A percentile compares a stretch with the other conserved stretches of the same genome.
Conservation (phyloP, 176 grass and related monocot species). For the Aegilops umbellulata region DNA sequence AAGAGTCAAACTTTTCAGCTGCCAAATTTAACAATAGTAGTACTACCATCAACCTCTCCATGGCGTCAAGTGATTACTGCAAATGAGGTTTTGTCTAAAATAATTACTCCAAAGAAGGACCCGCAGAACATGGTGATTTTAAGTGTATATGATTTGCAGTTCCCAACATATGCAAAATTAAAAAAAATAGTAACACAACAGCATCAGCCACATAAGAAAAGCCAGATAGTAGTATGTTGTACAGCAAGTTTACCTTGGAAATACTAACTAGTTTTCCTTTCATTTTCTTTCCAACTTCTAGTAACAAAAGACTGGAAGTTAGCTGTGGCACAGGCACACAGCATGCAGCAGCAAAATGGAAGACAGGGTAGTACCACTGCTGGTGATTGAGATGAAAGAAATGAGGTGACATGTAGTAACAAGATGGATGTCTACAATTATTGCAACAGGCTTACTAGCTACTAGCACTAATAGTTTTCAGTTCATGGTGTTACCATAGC, state of each 20-base stretch:
- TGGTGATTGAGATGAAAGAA: conserved; percentile 23
- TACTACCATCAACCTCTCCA: background rate
- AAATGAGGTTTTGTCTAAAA: background rate
- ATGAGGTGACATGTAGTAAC: conserved; percentile 25
- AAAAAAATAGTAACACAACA: background rate
- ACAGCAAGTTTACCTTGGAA: background rate
- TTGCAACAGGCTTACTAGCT: conserved; percentile 13
- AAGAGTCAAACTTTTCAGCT: conserved; percentile 61
- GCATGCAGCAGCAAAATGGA: conserved; percentile 32
- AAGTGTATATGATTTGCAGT: background rate
- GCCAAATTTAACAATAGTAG: conserved; percentile 11
- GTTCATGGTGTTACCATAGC: conserved; percentile 66
- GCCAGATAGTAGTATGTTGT: background rate
- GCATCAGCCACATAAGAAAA: background rate
- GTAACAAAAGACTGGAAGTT: conserved; percentile 28
- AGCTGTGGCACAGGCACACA: background rate
- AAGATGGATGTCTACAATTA: conserved; percentile 14
- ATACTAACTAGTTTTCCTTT: conserved; percentile 1
- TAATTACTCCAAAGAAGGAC: background rate
- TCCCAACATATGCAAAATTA: background rate
- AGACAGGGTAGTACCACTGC: conserved; percentile 8
- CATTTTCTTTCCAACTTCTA: conserved; percentile 7
- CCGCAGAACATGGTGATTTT: background rate
- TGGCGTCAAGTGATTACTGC: background rate
- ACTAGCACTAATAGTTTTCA: conserved; percentile 5